These are phyloP conservation scores for Sarocladiaceae sp. DNA, from an alignment of 2,329 filamentous ascomycete species.

Conservation along the genomic window DNA sequence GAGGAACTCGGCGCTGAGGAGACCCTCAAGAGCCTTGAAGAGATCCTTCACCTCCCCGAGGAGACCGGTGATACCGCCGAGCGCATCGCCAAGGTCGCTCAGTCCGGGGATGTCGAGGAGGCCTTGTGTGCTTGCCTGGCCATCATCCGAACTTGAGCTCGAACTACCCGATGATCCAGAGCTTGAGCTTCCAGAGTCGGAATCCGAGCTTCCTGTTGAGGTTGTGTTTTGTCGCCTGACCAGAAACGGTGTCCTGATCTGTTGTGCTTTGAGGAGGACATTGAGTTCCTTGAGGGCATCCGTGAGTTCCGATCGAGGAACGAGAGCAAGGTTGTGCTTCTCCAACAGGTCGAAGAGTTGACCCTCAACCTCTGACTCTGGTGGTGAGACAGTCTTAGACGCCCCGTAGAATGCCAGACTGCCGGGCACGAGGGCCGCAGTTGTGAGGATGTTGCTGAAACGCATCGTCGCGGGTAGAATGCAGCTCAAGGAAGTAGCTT, in stretches of 20 bases:
- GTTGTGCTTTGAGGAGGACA: slow-evolving; percentile 29
- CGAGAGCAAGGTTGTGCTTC: slow-evolving; percentile 39
- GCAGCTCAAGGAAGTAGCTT: too few species aligned
- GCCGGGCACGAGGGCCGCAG: slow-evolving; percentile 28
- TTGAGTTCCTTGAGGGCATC: slow-evolving; percentile 39
- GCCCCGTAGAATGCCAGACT: slow-evolving; percentile 25
- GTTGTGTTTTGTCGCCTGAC: slow-evolving; percentile 8
- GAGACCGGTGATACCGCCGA: slow-evolving; percentile 21
- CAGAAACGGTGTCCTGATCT: background rate
- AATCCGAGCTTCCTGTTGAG: background rate
- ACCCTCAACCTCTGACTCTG: slow-evolving; percentile 19
- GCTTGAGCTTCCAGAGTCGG: background rate
- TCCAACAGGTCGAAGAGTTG: slow-evolving; percentile 36
- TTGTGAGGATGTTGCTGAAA: slow-evolving; percentile 28
- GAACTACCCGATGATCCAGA: background rate
- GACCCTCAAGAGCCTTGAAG: slow-evolving; percentile 21
- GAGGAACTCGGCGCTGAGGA: slow-evolving; percentile 35
- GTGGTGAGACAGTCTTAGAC: slow-evolving; percentile 12
- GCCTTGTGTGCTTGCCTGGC: slow-evolving; percentile 2
- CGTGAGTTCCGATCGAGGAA: slow-evolving; percentile 41
- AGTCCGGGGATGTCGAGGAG: slow-evolving; percentile 14
- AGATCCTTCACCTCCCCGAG: slow-evolving; percentile 7
- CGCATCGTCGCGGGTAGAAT: slow-evolving; percentile 22
- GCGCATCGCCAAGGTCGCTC: slow-evolving; percentile 15
- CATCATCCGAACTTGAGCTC: background rate